A percentile compares a stretch with the other conserved stretches of the same genome.
phyloP scores from a whole-genome alignment of 257 asterid species.

The Plantago major region DNA sequence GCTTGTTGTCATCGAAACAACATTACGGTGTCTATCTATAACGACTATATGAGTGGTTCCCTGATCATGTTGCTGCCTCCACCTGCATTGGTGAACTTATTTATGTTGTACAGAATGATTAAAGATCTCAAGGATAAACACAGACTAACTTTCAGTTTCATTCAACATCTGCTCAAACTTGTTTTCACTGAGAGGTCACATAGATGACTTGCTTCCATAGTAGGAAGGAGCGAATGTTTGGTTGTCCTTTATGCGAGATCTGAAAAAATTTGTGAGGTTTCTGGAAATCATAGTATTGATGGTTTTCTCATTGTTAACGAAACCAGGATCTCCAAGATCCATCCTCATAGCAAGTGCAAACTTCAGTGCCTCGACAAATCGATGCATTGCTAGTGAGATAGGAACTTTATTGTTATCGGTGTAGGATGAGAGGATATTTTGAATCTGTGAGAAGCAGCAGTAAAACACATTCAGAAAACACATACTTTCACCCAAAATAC shows the following conservation, averaged over 20 bases:
- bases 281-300: slow-evolving; percentile 35
- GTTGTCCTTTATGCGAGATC: slow-evolving; percentile 35
- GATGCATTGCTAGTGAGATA: slow-evolving; percentile 28
- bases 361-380: slow-evolving; percentile 39
- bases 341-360: slow-evolving; percentile 43
- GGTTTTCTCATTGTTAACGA: slow-evolving; percentile 16
- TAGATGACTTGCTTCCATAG: slow-evolving; percentile 37
- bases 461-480: background rate
- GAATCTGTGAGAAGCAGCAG: background rate
- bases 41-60: slow-evolving; percentile 47
- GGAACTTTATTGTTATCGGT: slow-evolving; percentile 15
- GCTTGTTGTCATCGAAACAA: slow-evolving; percentile 38
- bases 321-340: slow-evolving; percentile 49
- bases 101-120: background rate
- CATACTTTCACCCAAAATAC: background rate
- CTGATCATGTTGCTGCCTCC: slow-evolving; percentile 41
- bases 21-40: slow-evolving; percentile 39
- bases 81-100: slow-evolving; percentile 22
- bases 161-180: background rate
- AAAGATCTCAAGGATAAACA: background rate
- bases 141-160: background rate
- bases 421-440: slow-evolving; percentile 18
- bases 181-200: background rate
- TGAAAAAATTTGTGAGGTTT: slow-evolving; percentile 19
- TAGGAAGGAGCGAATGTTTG: slow-evolving; percentile 36